A percentile compares a stretch with the other conserved stretches of the same genome.
Conservation (phyloP, 768 basidiomycete species). For the Hygrophorus pudorinus region DNA sequence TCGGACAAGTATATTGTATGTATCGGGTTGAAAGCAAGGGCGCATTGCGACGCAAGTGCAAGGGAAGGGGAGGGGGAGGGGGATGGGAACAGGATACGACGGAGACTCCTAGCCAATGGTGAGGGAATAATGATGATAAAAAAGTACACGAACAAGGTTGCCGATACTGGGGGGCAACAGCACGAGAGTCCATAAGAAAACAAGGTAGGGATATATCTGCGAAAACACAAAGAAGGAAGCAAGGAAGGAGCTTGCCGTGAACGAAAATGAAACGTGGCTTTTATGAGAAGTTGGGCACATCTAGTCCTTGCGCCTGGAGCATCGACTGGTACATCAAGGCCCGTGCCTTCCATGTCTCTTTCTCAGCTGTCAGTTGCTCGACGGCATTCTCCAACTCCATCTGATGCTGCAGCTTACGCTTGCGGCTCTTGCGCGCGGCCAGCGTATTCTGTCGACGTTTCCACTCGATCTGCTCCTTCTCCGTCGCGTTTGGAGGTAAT, state of each 20-base stretch:
- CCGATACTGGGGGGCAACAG: constrained; percentile 4
- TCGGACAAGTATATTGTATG: too few relatives aligned
- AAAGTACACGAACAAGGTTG: constrained; percentile 11
- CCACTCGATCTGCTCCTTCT: constrained; percentile 61
- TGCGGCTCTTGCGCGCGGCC: constrained; percentile 74
- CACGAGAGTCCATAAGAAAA: constrained; percentile 2
- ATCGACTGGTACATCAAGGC: constrained; percentile 41
- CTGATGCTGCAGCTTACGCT: constrained; percentile 64
- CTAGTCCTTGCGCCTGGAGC: constrained; percentile 48
- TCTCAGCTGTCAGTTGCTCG: constrained; percentile 43
- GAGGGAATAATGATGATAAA: constrained; percentile 11
- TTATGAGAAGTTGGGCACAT: constrained; percentile 37
- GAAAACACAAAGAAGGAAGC: background rate
- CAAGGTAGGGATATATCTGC: background rate
- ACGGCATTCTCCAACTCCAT: constrained; percentile 51
- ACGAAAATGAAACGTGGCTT: background rate
- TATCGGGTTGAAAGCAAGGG: too few relatives aligned
- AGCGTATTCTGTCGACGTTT: constrained; percentile 82
- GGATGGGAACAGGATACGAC: constrained; percentile 10
- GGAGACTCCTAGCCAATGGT: constrained; percentile 10
- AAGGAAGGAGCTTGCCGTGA: too few relatives aligned
- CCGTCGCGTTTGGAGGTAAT: constrained; percentile 30
- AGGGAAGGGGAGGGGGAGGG: background rate
- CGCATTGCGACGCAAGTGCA: too few relatives aligned
- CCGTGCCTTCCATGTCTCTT: constrained; percentile 53